phyloP scores from a whole-genome alignment of 768 basidiomycete species.

The Trametes maxima region DNA sequence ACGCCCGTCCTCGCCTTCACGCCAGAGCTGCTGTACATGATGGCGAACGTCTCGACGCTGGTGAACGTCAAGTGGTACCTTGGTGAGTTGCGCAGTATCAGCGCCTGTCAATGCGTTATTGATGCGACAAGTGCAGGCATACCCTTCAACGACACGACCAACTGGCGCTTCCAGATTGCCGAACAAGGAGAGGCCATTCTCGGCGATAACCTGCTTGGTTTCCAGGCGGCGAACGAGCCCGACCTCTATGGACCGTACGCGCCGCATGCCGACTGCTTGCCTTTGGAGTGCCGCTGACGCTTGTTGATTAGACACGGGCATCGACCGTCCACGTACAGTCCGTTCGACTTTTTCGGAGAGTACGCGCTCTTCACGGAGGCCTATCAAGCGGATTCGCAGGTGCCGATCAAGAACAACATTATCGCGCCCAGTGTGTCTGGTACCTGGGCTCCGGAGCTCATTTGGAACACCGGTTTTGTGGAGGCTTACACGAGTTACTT shows the following conservation, averaged over 20 bases:
- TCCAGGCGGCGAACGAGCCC: conserved; percentile 80
- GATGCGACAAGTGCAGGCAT: conserved; percentile 37
- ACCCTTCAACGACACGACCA: conserved; percentile 66
- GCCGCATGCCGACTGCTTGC: neutral
- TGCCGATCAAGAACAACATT: conserved; percentile 49
- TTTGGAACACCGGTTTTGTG: conserved; percentile 57
- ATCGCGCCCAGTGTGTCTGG: conserved; percentile 66
- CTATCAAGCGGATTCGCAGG: conserved; percentile 41
- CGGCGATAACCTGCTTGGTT: conserved; percentile 62
- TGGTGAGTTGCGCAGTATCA: conserved; percentile 27
- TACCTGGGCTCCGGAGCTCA: conserved; percentile 52
- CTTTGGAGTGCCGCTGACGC: neutral
- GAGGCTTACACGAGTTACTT: conserved; percentile 44
- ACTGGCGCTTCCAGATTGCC: conserved; percentile 57
- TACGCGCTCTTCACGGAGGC: conserved; percentile 51
- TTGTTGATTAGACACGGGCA: conserved; percentile 36
- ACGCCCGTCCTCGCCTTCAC: conserved; percentile 55
- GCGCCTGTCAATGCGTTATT: conserved; percentile 32
- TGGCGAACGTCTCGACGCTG: conserved; percentile 46
- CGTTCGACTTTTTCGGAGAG: conserved; percentile 52
- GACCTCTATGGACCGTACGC: conserved; percentile 58
- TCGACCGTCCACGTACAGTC: conserved; percentile 38
- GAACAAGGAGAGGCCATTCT: conserved; percentile 62
- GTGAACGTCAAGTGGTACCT: conserved; percentile 51
- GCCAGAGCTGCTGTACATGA: conserved; percentile 58